phyloP scores from a whole-genome alignment of 352 stramenopile species.

The Thraustotheca clavata region DNA sequence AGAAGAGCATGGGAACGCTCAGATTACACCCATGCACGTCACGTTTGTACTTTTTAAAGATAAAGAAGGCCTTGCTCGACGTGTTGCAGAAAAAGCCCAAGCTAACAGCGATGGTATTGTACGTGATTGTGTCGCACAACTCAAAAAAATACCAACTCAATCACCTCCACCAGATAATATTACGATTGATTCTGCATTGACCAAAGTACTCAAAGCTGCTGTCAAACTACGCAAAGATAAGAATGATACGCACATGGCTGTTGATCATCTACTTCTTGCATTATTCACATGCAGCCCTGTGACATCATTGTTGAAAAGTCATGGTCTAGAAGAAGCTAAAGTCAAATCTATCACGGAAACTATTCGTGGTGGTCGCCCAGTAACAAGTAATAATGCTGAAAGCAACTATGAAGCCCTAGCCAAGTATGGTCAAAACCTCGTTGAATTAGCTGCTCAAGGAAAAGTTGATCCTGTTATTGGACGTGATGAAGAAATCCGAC shows the following conservation, averaged over 20 bases:
- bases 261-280: constrained; percentile 65
- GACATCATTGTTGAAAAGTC: constrained; percentile 47
- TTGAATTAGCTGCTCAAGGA: constrained; percentile 83
- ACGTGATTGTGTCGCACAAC: constrained; percentile 34
- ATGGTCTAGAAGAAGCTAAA: constrained; percentile 52
- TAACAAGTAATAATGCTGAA: constrained; percentile 80
- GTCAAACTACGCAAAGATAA: constrained; percentile 71
- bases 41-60: constrained; percentile 60
- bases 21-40: constrained; percentile 70
- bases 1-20: constrained; percentile 59
- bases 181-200: constrained; percentile 47
- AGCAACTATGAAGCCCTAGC: constrained; percentile 89
- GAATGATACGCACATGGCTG: constrained; percentile 68
- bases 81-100: constrained; percentile 40
- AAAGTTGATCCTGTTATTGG: constrained; percentile 99
- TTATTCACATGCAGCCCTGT: constrained; percentile 56
- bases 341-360: constrained; percentile 55
- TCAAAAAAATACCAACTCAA: constrained; percentile 68
- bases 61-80: constrained; percentile 40
- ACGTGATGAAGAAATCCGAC: constrained; percentile 94
- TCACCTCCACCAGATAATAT: constrained; percentile 57
- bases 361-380: constrained; percentile 46
- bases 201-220: constrained; percentile 75
- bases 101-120: constrained; percentile 44
- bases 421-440: constrained; percentile 95